Evolutionary conservation across 1,284 basidiomycete species (phyloP).

Genomic region (Termitomyces sp.): DNA sequence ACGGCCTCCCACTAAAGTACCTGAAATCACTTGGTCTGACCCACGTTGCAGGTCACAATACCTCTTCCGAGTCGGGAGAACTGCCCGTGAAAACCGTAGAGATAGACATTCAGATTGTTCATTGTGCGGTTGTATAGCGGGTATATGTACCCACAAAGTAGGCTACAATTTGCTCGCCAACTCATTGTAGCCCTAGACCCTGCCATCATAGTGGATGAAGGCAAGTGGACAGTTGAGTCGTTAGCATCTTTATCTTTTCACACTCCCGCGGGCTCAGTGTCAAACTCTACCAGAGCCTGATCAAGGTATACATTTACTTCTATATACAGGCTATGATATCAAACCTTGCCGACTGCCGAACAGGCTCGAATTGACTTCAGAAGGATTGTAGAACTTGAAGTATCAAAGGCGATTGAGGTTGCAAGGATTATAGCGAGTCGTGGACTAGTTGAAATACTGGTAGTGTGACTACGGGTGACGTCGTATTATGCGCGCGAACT

Average conservation of each 20-base stretch:
- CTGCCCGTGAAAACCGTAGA: slow-evolving; percentile 37
- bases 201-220: not conserved
- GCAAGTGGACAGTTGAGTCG: not conserved
- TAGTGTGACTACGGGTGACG: not conserved
- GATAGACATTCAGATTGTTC: slow-evolving; percentile 21
- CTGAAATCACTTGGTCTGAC: slow-evolving; percentile 51
- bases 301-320: slow-evolving; percentile 20
- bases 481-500: not conserved
- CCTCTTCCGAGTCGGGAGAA: slow-evolving; percentile 23
- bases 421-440: slow-evolving; percentile 1
- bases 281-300: slow-evolving; percentile 9
- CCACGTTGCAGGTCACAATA: slow-evolving; percentile 41
- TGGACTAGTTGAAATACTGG: not conserved
- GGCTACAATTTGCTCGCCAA: slow-evolving; percentile 13
- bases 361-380: slow-evolving; percentile 1
- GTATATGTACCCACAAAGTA: not conserved
- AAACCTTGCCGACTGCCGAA: not conserved
- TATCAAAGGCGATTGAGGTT: not conserved
- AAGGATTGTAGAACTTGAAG: slow-evolving; percentile 1
- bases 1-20: slow-evolving; percentile 20
- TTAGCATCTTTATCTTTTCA: not conserved
- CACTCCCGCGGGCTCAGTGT: not conserved
- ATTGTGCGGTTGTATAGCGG: slow-evolving; percentile 26
- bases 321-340: not conserved
- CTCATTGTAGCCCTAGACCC: slow-evolving; percentile 12